Base-by-base conservation (phyloP, 116 monocot genomes). In the Thalassia testudinum region DNA sequence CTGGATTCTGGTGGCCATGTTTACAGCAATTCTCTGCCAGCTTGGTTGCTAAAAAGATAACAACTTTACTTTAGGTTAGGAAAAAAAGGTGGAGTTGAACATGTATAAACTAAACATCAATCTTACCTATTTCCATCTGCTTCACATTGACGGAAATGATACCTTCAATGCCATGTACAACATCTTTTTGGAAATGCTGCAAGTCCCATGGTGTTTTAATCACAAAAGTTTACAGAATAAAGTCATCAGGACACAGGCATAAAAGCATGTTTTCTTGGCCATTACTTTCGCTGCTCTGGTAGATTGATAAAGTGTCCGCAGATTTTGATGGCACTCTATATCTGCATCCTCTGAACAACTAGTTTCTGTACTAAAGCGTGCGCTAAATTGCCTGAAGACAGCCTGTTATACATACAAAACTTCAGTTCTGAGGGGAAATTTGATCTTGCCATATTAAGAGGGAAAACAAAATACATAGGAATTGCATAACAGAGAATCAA, bases 301-400 rank as follows among this genome's bases (percentile, higher is more conserved):
- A 45, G 85, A 81, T 49, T 27, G 72, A 68, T 79, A 88, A 10
- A 95, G 78, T 54, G 56, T 67, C 60, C 74, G 78, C 37, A 95
- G 85, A 38, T 85, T 78, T 60, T 88, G 74, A 51, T 81, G 72
- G 64, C 85, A 95, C 16, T 72, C 53, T 50, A 72, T 62, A 52
- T 95, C 95, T 12, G 66, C 57, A 60, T 81, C 82, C 67, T 88
- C 85, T 37, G 63, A 47, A 56, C 75, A 27, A 50, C 47, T 54
- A 52, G 65, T 61, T 60, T 79, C 89, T 50, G 77, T 64, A 52
- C 71, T 59, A 72, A 66, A 74, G 15, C 80, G 80, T 14, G 58
- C 75, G 56, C 78, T 81, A 54, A 95, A 81, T 75, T 95, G 95
- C 67, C 61, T 88, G n/a, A 70, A 50, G 62, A 88, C 79, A 48